A percentile compares a stretch with the other conserved stretches of the same genome.
Conservation (phyloP, 2,329 filamentous ascomycete species). For the Conoideocrella luteorostrata region DNA sequence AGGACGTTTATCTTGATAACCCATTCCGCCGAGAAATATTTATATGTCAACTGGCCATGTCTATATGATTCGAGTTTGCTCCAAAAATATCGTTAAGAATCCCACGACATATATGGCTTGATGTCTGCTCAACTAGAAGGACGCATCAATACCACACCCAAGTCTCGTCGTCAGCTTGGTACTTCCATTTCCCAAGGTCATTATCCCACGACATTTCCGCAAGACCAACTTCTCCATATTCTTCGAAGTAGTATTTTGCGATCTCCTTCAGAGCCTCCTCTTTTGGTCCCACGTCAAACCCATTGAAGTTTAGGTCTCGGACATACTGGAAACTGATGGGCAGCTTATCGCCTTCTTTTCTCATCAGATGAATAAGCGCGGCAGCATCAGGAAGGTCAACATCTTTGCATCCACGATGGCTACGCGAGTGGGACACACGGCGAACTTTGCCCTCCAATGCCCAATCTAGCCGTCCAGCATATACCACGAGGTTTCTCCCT, state of each 20-base stretch:
- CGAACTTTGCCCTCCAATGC: slow-evolving; percentile 20
- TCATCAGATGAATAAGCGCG: slow-evolving; percentile 11
- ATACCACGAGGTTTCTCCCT: slow-evolving; percentile 18
- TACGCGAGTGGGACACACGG: slow-evolving; percentile 13
- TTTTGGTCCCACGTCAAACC: slow-evolving; percentile 11
- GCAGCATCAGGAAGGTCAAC: slow-evolving; percentile 13
- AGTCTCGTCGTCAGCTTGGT: no score
- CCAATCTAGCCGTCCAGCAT: slow-evolving; percentile 18
- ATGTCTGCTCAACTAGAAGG: no score
- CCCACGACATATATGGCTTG: no score
- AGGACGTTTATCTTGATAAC: slow-evolving; percentile 6
- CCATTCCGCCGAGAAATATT: slow-evolving; percentile 12
- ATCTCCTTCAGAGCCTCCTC: slow-evolving; percentile 9
- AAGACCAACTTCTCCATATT: slow-evolving; percentile 10
- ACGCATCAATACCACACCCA: no score
- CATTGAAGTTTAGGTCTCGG: slow-evolving; percentile 10
- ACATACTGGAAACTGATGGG: slow-evolving; percentile 13
- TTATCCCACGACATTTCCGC: slow-evolving; percentile 8
- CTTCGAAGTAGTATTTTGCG: slow-evolving; percentile 10
- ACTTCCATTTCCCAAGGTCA: not conserved
- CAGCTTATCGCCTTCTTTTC: not conserved
- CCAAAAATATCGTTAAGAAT: no score
- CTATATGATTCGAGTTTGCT: slow-evolving; percentile 12
- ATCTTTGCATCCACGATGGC: slow-evolving; percentile 3
- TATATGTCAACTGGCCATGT: slow-evolving; percentile 10